Base-by-base conservation (phyloP, 768 basidiomycete species). In the Gautieria morchelliformis region DNA sequence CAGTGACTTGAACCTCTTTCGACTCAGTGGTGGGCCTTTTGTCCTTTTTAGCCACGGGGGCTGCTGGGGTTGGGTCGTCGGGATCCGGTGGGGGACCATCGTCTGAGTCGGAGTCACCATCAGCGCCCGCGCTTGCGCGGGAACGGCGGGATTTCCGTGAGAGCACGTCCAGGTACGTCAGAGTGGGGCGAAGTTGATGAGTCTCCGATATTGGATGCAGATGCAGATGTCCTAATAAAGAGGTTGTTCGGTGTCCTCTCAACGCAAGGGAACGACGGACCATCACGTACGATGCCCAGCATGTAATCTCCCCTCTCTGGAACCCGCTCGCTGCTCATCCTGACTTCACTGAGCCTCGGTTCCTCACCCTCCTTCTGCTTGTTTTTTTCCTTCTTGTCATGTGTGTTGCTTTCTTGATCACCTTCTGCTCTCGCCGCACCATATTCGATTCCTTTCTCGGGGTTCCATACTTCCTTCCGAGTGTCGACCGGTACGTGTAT, bases 401-500 rank as follows among this genome's bases (percentile, higher is more conserved):
- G 24, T 15, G 5, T n/a, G 14, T n/a, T 49, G 51, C 81, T 82
- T 63, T 89, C 84, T 59, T 87, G 87, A 66, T 92, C 90, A 63
- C 90, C 89, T 53, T 87, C 85, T 51, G 74, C 67, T 52, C 82
- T 78, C 17, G 85, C 87, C 20, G 66, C 67, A 3, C 88, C 90
- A 17, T 89, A 71, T 32, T 81, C 81, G 64, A 75, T 79, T 15
- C 84, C 81, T 59, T 78, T 79, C 55, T 88, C 86, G n/a, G 67
- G 66, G 63, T 87, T 92, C 83, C 86, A 90, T 15, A 93, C 87
- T 61, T 90, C 88, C 17, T 81, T 72, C 37, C 90, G 82, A 20
- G 80, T 80, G 66, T 93, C 90, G n/a, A 82, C 79, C 5, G 90
- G 90, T 12, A 93, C 77, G 67, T 90, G 88, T 22, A 93, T 75